These are phyloP conservation scores for Fusarium virguliforme DNA, from an alignment of 2,329 filamentous ascomycete species.

Conservation along the genomic window DNA sequence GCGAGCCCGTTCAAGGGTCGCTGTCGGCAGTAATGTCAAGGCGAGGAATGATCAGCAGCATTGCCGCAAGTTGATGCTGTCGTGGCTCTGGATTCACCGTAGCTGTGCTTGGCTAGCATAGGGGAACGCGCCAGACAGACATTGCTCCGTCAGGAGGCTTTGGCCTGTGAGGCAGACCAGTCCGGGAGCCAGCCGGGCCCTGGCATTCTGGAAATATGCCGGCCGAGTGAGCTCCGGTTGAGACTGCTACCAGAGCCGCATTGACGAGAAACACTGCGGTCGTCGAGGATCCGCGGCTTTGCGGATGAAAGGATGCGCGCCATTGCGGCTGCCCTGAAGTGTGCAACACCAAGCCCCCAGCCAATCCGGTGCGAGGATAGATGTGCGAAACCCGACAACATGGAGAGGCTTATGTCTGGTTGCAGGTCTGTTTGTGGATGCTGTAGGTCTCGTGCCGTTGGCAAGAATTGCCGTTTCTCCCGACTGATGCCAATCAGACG, in stretches of 20 bases:
- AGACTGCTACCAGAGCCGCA: conserved; percentile 27
- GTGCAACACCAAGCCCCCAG: not conserved
- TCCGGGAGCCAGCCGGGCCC: conserved; percentile 21
- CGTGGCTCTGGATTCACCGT: conserved; percentile 6
- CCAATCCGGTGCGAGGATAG: conserved; percentile 27
- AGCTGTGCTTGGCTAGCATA: not conserved
- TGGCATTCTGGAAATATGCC: conserved; percentile 14
- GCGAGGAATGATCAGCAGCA: conserved; percentile 18
- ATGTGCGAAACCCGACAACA: conserved; percentile 14
- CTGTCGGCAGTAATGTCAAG: conserved; percentile 22
- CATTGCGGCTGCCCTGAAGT: conserved; percentile 26
- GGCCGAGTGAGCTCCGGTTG: conserved; percentile 26
- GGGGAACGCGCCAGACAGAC: not conserved
- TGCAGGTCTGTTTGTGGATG: conserved; percentile 23
- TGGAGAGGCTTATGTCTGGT: conserved; percentile 20
- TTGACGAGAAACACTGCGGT: conserved; percentile 8
- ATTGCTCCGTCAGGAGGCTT: not conserved
- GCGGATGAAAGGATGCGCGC: conserved; percentile 37
- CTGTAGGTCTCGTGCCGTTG: conserved; percentile 26
- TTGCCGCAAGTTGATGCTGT: conserved; percentile 19
- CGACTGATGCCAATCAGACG: conserved; percentile 42
- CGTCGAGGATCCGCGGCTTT: conserved; percentile 21
- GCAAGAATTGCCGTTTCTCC: conserved; percentile 41
- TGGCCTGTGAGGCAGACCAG: conserved; percentile 15
- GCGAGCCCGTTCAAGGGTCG: conserved; percentile 15